phyloP scores from a whole-genome alignment of 495 filamentous ascomycete species.

The Aspergillus ellipticus region DNA sequence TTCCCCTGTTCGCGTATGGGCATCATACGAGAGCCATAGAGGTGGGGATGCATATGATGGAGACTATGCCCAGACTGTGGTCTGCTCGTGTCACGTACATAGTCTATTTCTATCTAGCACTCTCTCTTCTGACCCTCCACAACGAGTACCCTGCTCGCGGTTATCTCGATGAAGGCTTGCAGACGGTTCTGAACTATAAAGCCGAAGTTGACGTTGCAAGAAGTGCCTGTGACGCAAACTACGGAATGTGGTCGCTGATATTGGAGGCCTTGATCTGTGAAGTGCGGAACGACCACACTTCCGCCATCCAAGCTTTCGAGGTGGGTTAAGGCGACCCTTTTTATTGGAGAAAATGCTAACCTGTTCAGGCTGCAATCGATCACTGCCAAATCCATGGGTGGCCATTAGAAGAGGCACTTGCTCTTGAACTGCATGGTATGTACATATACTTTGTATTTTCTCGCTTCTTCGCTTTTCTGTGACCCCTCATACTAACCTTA shows the following conservation, averaged over 20 bases:
- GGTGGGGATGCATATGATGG: conserved; percentile 58
- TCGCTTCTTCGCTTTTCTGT: background rate
- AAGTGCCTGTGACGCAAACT: conserved; percentile 70
- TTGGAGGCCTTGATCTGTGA: conserved; percentile 72
- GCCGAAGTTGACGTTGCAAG: conserved; percentile 66
- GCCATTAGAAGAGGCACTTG: conserved; percentile 74
- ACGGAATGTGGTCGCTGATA: conserved; percentile 69
- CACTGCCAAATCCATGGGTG: conserved; percentile 76
- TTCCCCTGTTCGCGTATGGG: conserved; percentile 71
- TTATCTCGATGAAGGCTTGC: conserved; percentile 51
- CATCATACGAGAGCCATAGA: conserved; percentile 67
- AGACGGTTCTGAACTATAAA: conserved; percentile 54
- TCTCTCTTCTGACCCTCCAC: conserved; percentile 61
- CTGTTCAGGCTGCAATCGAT: conserved; percentile 56
- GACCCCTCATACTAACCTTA: background rate
- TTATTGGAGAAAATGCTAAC: background rate
- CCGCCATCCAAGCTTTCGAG: conserved; percentile 66
- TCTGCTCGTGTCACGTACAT: conserved; percentile 64
- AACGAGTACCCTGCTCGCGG: conserved; percentile 50
- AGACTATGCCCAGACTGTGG: conserved; percentile 62
- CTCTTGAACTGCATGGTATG: conserved; percentile 62
- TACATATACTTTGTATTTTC: background rate
- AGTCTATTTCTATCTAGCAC: conserved; percentile 64
- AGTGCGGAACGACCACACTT: conserved; percentile 56
- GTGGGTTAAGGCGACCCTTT: conserved; percentile 8